Evolutionary conservation across 1,139 yeast species (phyloP), one percentile per base, ranked within the genome.

Genomic region (Hemisphaericaspora lyxosophila): DNA sequence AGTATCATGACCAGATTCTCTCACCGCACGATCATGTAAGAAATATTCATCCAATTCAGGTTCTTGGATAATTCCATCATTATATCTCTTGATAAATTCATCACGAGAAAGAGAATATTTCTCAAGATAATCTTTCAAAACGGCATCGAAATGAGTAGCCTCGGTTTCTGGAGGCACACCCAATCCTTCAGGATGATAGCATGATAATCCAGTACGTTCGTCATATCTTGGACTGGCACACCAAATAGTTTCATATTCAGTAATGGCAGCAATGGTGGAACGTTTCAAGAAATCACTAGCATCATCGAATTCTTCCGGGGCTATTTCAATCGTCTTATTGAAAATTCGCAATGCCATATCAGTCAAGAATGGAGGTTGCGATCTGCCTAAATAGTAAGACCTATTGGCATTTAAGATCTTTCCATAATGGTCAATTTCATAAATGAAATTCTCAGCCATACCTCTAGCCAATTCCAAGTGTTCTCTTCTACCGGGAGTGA

Each of bases 151-250:
- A 66, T 94, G 98, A 4, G 88, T 80, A 0, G 94, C 71, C 60
- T 92, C 99, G 2, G 97, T 90, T 60, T 92, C 99, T 7, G 97
- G 97, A 4, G 98, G 98, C 32, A 92, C 78, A 14, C 97, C 97
- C 24, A 75, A 50, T 26, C 97, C 97, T 41, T 78, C 85, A 0
- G 98, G 97, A 51, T 87, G 88, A 58, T 88, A 94, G 47, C 96
- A 80, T 0, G 97, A 89, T 36, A 92, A 67, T 0, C 96, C 96
- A 0, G 97, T 80, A n/a, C 54, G 65, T 12, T 64, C 65, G 54
- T 92, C 97, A 23, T 78, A 62, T 43, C 98, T 73, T 20, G 97
- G 97, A 33, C 60, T 54, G 3, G 78, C 53, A 41, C 75, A 76
- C 98, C 98, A 92, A 5, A 92, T 88, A 0, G 78, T 75, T 40